Conservation (phyloP, 345 rosid species). For the Rhizophora apiculata region DNA sequence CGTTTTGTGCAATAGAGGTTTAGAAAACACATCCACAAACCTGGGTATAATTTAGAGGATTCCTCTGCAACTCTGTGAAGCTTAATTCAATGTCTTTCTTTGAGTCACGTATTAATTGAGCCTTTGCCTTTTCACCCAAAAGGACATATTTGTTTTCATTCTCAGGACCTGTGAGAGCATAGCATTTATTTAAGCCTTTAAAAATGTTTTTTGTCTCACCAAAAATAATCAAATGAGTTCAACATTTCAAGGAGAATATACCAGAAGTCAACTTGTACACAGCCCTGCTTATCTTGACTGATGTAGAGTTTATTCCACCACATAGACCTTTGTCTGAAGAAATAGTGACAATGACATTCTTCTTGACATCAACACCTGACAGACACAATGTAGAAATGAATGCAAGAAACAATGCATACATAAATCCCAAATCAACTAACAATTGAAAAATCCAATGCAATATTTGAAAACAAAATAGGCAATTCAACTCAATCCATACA, state of each 20-base stretch:
- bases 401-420: not conserved
- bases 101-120: slow-evolving; percentile 78
- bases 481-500: not conserved
- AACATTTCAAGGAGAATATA: slow-evolving; percentile 22
- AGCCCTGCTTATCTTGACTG: slow-evolving; percentile 79
- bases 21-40: slow-evolving; percentile 32
- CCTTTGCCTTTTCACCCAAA: slow-evolving; percentile 89
- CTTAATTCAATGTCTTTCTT: slow-evolving; percentile 57
- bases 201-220: slow-evolving; percentile 1
- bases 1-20: not conserved
- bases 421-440: not conserved
- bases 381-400: slow-evolving; percentile 16
- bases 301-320: slow-evolving; percentile 95
- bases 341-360: slow-evolving; percentile 76
- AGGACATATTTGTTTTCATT: slow-evolving; percentile 75
- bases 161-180: slow-evolving; percentile 60
- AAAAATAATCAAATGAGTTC: not conserved
- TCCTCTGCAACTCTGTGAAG: slow-evolving; percentile 78
- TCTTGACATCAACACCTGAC: slow-evolving; percentile 86
- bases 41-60: slow-evolving; percentile 92
- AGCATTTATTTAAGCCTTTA: slow-evolving; percentile 13
- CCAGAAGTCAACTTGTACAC: slow-evolving; percentile 66
- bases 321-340: slow-evolving; percentile 98
- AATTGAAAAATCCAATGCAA: not conserved
- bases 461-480: not conserved